Conservation (phyloP, 1,139 yeast species). For the Suhomyces panamericanus region DNA sequence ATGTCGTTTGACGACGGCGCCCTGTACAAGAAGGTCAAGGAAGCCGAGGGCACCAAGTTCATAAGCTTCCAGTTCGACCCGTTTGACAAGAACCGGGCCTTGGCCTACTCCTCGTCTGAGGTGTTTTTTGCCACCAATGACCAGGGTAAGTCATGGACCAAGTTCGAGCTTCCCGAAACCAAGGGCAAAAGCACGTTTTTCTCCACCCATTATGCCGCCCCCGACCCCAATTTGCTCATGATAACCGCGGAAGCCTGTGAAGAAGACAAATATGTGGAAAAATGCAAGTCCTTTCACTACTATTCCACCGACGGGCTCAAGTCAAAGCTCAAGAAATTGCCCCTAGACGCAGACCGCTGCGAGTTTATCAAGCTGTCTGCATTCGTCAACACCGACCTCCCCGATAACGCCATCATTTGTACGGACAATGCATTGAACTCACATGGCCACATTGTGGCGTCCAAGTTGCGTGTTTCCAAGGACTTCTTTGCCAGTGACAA, state of each 20-base stretch:
- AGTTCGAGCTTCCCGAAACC: conserved; percentile 28
- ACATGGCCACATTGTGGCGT: conserved; percentile 43
- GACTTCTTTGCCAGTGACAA: conserved; percentile 52
- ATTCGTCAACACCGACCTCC: conserved; percentile 37
- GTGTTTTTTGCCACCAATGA: conserved; percentile 56
- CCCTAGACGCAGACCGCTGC: conserved; percentile 43
- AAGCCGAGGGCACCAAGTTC: conserved; percentile 27
- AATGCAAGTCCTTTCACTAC: conserved; percentile 40
- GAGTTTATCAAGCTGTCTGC: conserved; percentile 49
- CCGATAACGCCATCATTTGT: conserved; percentile 52
- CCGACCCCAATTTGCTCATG: conserved; percentile 42
- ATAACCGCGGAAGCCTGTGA: conserved; percentile 13
- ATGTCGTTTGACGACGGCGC: conserved; percentile 61
- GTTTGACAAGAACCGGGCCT: conserved; percentile 48
- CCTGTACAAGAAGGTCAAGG: conserved; percentile 45
- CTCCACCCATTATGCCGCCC: conserved; percentile 36
- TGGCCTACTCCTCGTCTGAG: conserved; percentile 42
- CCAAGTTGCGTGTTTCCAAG: conserved; percentile 46
- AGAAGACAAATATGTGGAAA: too few species aligned
- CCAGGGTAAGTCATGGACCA: conserved; percentile 58
- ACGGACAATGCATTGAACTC: conserved; percentile 42
- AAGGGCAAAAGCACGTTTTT: not conserved
- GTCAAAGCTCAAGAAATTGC: conserved; percentile 38
- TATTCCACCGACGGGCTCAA: conserved; percentile 58
- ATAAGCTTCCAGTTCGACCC: conserved; percentile 44